Conservation (phyloP, 2,329 filamentous ascomycete genomes). For the Aspergillus ruber region DNA sequence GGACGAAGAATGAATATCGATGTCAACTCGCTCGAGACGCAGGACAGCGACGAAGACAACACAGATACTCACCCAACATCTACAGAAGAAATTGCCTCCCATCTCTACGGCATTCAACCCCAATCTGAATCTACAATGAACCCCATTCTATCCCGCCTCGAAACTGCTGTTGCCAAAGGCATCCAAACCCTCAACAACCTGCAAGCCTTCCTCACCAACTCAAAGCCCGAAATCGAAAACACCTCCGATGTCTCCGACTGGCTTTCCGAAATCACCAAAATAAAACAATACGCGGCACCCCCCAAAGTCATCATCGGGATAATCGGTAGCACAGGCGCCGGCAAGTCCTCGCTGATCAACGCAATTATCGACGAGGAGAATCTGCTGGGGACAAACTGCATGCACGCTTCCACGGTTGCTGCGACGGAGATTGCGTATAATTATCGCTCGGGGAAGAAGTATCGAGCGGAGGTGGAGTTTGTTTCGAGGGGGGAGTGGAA, state of each 20-base stretch:
- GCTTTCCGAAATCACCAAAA: background rate
- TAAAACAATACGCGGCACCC: background rate
- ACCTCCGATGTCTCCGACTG: background rate
- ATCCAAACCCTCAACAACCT: background rate
- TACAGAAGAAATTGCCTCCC: no score
- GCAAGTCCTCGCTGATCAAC: slow-evolving; percentile 59
- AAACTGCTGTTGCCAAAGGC: slow-evolving; percentile 12
- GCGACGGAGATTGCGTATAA: slow-evolving; percentile 58
- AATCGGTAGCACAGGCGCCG: slow-evolving; percentile 56
- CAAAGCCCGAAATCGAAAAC: background rate
- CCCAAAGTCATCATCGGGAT: slow-evolving; percentile 47
- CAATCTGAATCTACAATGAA: no score
- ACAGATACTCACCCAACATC: no score
- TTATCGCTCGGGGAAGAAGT: slow-evolving; percentile 35
- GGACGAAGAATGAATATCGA: no score
- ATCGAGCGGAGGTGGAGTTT: slow-evolving; percentile 55
- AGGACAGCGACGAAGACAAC: background rate
- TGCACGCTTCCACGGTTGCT: slow-evolving; percentile 57
- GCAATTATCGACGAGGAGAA: slow-evolving; percentile 57
- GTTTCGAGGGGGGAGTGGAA: slow-evolving; percentile 48
- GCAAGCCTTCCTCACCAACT: background rate
- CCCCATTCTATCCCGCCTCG: slow-evolving; percentile 9
- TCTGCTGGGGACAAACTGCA: slow-evolving; percentile 51
- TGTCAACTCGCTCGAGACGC: background rate
- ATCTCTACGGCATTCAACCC: no score